Conservation (phyloP, 495 filamentous ascomycete genomes). For the Lindgomyces ingoldianus region DNA sequence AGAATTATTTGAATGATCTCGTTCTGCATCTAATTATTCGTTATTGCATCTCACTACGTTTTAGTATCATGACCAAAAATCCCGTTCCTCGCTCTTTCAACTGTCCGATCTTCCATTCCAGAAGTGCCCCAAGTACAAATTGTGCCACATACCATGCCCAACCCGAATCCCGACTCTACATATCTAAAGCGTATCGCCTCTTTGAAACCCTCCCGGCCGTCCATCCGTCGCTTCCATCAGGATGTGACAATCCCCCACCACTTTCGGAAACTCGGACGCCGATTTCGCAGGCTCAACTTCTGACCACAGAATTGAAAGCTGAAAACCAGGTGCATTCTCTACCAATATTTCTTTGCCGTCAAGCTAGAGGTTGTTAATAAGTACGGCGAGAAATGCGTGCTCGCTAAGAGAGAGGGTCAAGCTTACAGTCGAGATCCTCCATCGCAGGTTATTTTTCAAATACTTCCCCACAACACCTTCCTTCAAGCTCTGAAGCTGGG, state of each 20-base stretch:
- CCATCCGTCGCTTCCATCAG: constrained; percentile 20
- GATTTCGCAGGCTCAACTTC: constrained; percentile 33
- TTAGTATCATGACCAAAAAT: too few species aligned
- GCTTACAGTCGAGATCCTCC: constrained; percentile 43
- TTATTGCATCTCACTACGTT: too few species aligned
- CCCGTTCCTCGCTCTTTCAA: too few species aligned
- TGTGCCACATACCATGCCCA: too few species aligned
- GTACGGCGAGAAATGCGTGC: neutral
- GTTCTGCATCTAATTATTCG: too few species aligned
- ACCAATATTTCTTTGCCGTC: constrained; percentile 38
- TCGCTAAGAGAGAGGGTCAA: neutral
- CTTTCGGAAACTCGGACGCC: constrained; percentile 17
- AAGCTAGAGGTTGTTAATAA: constrained; percentile 32
- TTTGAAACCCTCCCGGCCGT: constrained; percentile 10
- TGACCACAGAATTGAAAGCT: constrained; percentile 44
- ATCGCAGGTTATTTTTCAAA: constrained; percentile 50
- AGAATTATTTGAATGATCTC: too few species aligned
- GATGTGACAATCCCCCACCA: constrained; percentile 13
- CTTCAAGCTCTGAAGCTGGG: constrained; percentile 48
- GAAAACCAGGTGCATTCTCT: constrained; percentile 41
- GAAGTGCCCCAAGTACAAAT: too few species aligned
- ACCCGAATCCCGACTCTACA: neutral
- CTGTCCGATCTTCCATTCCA: too few species aligned
- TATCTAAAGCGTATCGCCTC: neutral
- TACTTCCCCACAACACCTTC: constrained; percentile 48